Base-by-base conservation (phyloP, 495 filamentous ascomycete genomes). In the Ramalina peruviana region DNA sequence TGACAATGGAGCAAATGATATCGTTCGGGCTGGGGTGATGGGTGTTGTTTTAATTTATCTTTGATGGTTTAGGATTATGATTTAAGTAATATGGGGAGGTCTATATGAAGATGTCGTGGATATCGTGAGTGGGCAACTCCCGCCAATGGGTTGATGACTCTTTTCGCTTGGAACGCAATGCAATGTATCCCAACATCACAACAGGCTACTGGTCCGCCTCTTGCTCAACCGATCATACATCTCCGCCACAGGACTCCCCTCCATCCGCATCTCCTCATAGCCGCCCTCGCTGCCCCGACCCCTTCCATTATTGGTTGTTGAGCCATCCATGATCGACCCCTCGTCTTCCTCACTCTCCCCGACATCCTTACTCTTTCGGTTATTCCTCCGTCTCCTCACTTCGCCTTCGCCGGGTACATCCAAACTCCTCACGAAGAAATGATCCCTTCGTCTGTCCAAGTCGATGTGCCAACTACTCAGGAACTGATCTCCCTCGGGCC, bases 381-480 rank as follows among this genome's bases (percentile, higher is more conserved):
- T 21, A 11, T 27, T 36, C 9, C 48, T 40, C 33, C 49, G 37
- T 12, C 26, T 38, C 37, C 17, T 50, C 23, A 33, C 13, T 46
- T 19, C 27, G 0, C 16, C 20, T 21, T 15, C 37, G 4, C 33
- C 30, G 6, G 43, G 23, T 7, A 47, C 53, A 26, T 55, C 51
- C 15, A 15, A 43, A 40, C 54, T 57, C 20, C 48, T 30, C n/a
- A 60, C 26, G 30, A 52, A 60, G 2, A 52, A 52, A 41, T 60
- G 58, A 3, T 56, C 36, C 6, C 46, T 46, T 27, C 51, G 41
- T 4, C 25, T 23, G 17, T 57, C 58, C 15, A 49, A n/a, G 16
- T 61, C 62, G 17, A 86, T 72, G 49, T 69, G 71, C 79, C 80
- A 87, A 12, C 70, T 67, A 7, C 79, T 74, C 23, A 65, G 64